Conservation (phyloP, 1,284 basidiomycete species). For the Papiliotrema fonsecae region DNA sequence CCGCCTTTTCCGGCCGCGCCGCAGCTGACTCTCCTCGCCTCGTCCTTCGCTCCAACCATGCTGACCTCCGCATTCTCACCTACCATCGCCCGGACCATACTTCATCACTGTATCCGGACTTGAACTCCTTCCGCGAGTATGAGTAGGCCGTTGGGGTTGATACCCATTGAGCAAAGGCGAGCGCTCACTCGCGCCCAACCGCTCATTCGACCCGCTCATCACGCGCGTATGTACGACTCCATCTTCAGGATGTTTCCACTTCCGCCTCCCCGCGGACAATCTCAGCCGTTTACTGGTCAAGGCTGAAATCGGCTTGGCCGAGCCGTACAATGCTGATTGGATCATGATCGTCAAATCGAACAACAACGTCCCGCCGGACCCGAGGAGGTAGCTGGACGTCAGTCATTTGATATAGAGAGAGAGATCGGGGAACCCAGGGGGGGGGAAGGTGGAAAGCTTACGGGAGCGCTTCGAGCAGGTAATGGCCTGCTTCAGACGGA, state of each 20-base stretch:
- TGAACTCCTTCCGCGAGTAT: slow-evolving; percentile 6
- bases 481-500: slow-evolving; percentile 29
- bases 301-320: slow-evolving; percentile 30
- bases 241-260: neutral
- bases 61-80: neutral
- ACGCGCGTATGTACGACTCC: too few relatives aligned
- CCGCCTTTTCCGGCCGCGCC: too few relatives aligned
- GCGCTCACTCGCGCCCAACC: neutral
- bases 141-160: neutral
- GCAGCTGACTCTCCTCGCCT: too few relatives aligned
- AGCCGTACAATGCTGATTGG: slow-evolving; percentile 58
- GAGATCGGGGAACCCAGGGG: too few relatives aligned
- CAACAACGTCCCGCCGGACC: slow-evolving; percentile 79
- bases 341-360: slow-evolving; percentile 82
- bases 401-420: neutral
- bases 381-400: slow-evolving; percentile 65
- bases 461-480: slow-evolving; percentile 45
- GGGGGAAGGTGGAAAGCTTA: slow-evolving; percentile 18
- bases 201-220: neutral
- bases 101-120: slow-evolving; percentile 12
- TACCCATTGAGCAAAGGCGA: neutral
- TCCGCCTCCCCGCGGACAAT: neutral
- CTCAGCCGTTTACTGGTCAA: slow-evolving; percentile 10
- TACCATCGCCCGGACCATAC: neutral
- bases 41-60: neutral